A percentile compares a stretch with the other conserved stretches of the same genome.
These are phyloP conservation scores for Lasiodiplodia citricola DNA, from an alignment of 2,329 filamentous ascomycete species.

Conservation along the genomic window DNA sequence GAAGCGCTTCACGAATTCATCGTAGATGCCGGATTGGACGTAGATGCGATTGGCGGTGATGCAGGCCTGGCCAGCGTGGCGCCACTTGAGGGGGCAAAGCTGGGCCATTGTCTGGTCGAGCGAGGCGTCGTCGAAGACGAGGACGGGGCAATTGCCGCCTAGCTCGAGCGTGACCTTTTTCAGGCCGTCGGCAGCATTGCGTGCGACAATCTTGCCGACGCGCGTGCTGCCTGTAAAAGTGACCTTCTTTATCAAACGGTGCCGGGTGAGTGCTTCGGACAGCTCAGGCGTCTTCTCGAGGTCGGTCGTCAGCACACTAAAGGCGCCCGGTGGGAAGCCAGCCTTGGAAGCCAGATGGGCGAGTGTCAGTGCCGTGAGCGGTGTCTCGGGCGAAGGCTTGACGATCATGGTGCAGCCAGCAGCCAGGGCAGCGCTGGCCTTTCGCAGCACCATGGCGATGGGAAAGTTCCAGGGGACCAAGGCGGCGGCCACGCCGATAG, in stretches of 20 bases:
- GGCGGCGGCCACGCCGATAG: constrained; percentile 48
- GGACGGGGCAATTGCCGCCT: constrained; percentile 51
- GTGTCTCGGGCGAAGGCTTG: constrained; percentile 49
- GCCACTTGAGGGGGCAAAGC: constrained; percentile 58
- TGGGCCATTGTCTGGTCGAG: constrained; percentile 47
- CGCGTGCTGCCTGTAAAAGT: constrained; percentile 49
- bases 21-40: constrained; percentile 46
- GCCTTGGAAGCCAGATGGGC: constrained; percentile 47
- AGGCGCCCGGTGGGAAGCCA: constrained; percentile 49
- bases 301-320: constrained; percentile 47
- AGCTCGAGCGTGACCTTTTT: constrained; percentile 52
- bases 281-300: constrained; percentile 32
- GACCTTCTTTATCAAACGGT: constrained; percentile 48
- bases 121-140: constrained; percentile 53
- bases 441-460: constrained; percentile 46
- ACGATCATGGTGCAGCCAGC: constrained; percentile 45
- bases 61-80: constrained; percentile 51
- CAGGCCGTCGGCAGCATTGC: constrained; percentile 49
- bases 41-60: constrained; percentile 46
- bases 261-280: constrained; percentile 45
- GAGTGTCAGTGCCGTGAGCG: constrained; percentile 45
- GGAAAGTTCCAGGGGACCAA: constrained; percentile 51
- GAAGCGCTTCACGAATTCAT: constrained; percentile 44
- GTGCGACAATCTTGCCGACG: constrained; percentile 48
- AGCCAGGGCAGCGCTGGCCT: constrained; percentile 43